Base-by-base conservation (phyloP, 2,329 filamentous ascomycete species). In the Raffaelea ambrosiae region DNA sequence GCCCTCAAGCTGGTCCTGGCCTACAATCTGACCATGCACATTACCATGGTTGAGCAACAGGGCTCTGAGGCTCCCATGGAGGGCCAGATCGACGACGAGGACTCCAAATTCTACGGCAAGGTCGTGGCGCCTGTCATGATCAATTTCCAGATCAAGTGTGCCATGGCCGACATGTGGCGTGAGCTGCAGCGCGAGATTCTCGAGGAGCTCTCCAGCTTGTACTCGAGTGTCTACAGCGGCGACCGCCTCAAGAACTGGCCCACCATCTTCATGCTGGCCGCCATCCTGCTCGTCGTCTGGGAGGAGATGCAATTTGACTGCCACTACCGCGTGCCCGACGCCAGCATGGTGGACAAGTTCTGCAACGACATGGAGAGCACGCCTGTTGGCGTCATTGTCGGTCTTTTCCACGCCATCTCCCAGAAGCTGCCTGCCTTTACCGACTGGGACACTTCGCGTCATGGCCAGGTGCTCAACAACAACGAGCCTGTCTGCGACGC, bases 231-330 rank as follows among this genome's bases (percentile, higher is more conserved):
- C 40, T 97, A 97, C 76, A 94, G 86, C 59, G 91, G 91, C 51
- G 91, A 96, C 66, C 91, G 94, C 67, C 80, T 96, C 58, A 96
- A 95, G 81, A 95, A 96, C 72, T 97, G 91, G 91, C 91, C 91
- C 2, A 96, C 90, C 43, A 97, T 97, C 64, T 97, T 96, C 76
- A 94, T 97, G 79, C 76, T 96, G 48, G 91, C 90, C 10, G 90
- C 88, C 4, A 93, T 97, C 54, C 79, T 97, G 31, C 76, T 97
- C 43, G 88, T 88, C 11, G 88, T 97, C 19, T 97, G 91, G 91
- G 91, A 97, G 66, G 86, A 95, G 76, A 96, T 97, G 82, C 90
- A 97, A 66, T 97, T 96, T 62, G 91, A 97, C 70, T 94, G 87
- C 75, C 88, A 95, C 70, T 97, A 95, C 76, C 86, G 91, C 46